Evolutionary conservation across 75 land plant genomes (phyloP), one percentile per base, ranked within the genome.

Genomic region (Cunninghamia lanceolata): DNA sequence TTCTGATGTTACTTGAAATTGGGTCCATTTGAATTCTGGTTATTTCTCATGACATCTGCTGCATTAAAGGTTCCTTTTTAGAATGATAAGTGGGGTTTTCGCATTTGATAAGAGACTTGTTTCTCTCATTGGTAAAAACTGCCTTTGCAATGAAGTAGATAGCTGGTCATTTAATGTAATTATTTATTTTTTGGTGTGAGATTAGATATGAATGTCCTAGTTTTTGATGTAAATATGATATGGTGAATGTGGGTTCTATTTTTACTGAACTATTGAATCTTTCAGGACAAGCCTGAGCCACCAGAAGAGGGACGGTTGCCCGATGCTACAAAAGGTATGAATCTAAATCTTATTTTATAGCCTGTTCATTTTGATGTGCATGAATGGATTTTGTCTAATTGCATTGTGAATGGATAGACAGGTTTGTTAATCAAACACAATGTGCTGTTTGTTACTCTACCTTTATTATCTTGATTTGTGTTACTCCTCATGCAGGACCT

Each of bases 251-350:
- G 42, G 9, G 6, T 35, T 21, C 9, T 35, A 35, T 39, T 19
- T 77, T 63, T 1, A 59, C 3, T 82, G 83, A n/a, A 28, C 3
- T 50, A 35, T 4, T n/a, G 32, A 54, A 35, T 83, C 38, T 2
- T 50, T 36, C 93, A 97, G 98, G 99, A 98, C 90, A 95, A 95
- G 77, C 38, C 86, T 28, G 94, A 94, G 32, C 85, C 93, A 47
- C 95, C 97, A 19, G 93, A 87, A 39, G 99, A 98, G 89, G 99
- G 99, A 28, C 94, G 99, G 16, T 88, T 98, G 78, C 99, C 99
- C 81, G 93, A 95, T 93, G 99, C 99, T 30, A 94, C 89, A 0
- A 88, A 94, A 84, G 99, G 99, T 96, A 84, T 59, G 53, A 9
- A 42, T n/a, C n/a, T n/a, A n/a, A n/a, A n/a, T n/a, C n/a, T n/a